A percentile compares a stretch with the other conserved stretches of the same genome.
Evolutionary conservation across 2,329 filamentous ascomycete species (phyloP).

Genomic region (Cladosporium sp.): DNA sequence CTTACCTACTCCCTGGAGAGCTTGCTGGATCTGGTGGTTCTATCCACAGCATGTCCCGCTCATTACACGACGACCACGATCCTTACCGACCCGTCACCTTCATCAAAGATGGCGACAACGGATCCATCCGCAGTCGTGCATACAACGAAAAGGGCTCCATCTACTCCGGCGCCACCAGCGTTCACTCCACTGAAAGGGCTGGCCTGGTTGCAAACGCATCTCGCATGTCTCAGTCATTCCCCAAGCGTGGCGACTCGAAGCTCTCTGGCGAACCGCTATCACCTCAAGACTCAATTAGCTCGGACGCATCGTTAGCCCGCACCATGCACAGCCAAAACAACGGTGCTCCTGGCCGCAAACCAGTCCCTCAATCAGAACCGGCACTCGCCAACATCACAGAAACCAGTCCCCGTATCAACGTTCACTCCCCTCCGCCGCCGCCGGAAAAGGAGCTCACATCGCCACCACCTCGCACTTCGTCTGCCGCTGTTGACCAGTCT

Average conservation of each 20-base stretch:
- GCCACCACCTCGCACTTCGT: conserved; percentile 23
- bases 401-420: conserved; percentile 23
- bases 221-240: conserved; percentile 58
- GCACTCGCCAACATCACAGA: conserved; percentile 24
- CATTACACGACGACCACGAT: conserved; percentile 74
- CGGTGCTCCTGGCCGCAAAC: conserved; percentile 18
- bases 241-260: conserved; percentile 43
- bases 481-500: conserved; percentile 15
- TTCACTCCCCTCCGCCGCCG: conserved; percentile 29
- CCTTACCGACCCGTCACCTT: conserved; percentile 74
- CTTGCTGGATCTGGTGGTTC: conserved; percentile 81
- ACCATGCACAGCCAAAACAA: conserved; percentile 29
- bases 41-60: conserved; percentile 79
- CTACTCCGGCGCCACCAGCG: conserved; percentile 52
- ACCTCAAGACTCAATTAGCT: conserved; percentile 22
- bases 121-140: conserved; percentile 27
- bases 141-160: conserved; percentile 50
- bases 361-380: conserved; percentile 19
- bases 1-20: conserved; percentile 88
- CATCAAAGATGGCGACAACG: conserved; percentile 50
- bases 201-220: conserved; percentile 60
- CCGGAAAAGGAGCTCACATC: conserved; percentile 26
- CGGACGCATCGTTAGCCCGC: conserved; percentile 24
- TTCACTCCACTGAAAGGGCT: conserved; percentile 46
- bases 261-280: conserved; percentile 26